Base-by-base conservation (phyloP, 1,139 yeast genomes). In the Protomyces macrosporus region DNA sequence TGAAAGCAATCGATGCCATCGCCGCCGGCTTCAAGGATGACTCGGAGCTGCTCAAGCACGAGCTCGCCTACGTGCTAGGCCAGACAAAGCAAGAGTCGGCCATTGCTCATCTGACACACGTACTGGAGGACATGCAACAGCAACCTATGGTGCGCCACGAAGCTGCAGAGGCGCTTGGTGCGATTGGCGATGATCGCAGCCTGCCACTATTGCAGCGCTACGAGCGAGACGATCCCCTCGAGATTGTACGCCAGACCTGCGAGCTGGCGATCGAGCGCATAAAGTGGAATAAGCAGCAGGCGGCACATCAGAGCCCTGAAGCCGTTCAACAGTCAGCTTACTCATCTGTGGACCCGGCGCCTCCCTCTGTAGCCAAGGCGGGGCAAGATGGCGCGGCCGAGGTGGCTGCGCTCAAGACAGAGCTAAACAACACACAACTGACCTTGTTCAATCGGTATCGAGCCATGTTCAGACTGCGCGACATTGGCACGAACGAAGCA, bases 111-210 rank as follows among this genome's bases (percentile, higher is more conserved):
- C 81, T 95, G 68, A 82, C 90, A 74, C 79, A 81, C n/a, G 95
- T 89, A 42, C 81, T 93, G 70, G 76, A 78, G 65, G 86, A 87
- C 73, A 72, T 79, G 58, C 77, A 78, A 65, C 98, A 95, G 77
- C 69, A 69, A 33, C 80, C 88, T 66, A 95, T 95, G 98, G 99
- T 95, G 45, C 87, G 99, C 75, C 99, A 95, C 75, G 99, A 95
- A 76, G 98, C 98, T 30, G 98, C 98, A 10, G 99, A 95, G 77
- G 98, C 98, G 39, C 81, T 95, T 65, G 99, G 98, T 66, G 98
- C 98, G 45, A 79, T 95, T 64, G 97, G 96, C 57, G 96, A 90
- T 75, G 76, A 77, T 58, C 86, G 83, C 4, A 88, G 96, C n/a
- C 76, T 93, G 66, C 82, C 78, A 0, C 75, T 90, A 62, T 82